phyloP scores from a whole-genome alignment of 345 rosid genomes.

The Linum tenue region DNA sequence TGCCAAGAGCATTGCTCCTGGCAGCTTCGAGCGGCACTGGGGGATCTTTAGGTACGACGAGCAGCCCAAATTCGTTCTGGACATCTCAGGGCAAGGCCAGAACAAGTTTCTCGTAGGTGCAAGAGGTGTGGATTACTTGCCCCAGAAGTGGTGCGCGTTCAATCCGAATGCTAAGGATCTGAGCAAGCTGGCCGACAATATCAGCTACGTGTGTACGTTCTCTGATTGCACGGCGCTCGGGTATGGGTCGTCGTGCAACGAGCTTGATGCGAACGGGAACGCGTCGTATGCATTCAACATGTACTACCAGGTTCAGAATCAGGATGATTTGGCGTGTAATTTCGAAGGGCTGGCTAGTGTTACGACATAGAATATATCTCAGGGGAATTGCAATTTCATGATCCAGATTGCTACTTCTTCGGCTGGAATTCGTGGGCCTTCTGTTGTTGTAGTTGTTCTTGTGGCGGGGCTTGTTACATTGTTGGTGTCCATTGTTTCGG shows the following conservation, averaged over 20 bases:
- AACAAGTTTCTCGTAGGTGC: slow-evolving; percentile 50
- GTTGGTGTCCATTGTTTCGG: too few species aligned
- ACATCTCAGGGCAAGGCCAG: slow-evolving; percentile 57
- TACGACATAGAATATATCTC: slow-evolving; percentile 8
- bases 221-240: slow-evolving; percentile 47
- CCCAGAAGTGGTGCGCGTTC: slow-evolving; percentile 61
- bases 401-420: neutral
- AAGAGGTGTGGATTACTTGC: slow-evolving; percentile 48
- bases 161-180: slow-evolving; percentile 39
- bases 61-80: slow-evolving; percentile 61
- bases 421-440: neutral
- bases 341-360: slow-evolving; percentile 37
- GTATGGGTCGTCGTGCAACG: slow-evolving; percentile 39
- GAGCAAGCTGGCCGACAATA: neutral
- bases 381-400: neutral
- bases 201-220: neutral
- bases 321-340: slow-evolving; percentile 34
- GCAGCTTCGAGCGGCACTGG: slow-evolving; percentile 91
- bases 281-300: slow-evolving; percentile 50
- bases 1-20: slow-evolving; percentile 33
- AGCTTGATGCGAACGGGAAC: slow-evolving; percentile 31
- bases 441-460: neutral
- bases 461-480: neutral
- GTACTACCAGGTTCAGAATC: slow-evolving; percentile 43
- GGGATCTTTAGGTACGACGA: slow-evolving; percentile 76